Evolutionary conservation across 768 basidiomycete species (phyloP).

Genomic region (Boletus barrowsii): DNA sequence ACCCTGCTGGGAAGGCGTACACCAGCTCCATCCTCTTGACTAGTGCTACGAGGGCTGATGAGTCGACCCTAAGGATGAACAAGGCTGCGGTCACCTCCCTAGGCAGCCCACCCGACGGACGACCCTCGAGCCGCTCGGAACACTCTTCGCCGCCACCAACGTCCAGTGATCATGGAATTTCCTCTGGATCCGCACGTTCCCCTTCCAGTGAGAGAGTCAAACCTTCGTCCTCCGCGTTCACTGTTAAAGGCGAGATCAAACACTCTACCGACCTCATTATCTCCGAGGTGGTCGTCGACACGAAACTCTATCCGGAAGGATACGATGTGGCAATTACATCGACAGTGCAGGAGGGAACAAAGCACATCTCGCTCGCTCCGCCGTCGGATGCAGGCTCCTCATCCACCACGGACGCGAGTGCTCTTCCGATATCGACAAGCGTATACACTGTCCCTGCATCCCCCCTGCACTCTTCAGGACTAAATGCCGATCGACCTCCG

Average conservation of each 20-base stretch:
- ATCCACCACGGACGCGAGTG: conserved; percentile 5
- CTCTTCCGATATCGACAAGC: conserved; percentile 53
- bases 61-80: conserved; percentile 42
- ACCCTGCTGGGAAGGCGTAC: conserved; percentile 50
- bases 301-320: conserved; percentile 76
- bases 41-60: conserved; percentile 26
- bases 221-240: conserved; percentile 52
- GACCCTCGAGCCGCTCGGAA: conserved; percentile 7
- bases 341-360: conserved; percentile 37
- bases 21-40: conserved; percentile 48
- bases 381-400: neutral
- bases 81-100: conserved; percentile 31
- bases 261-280: conserved; percentile 69
- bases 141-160: conserved; percentile 25
- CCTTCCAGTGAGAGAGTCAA: conserved; percentile 34
- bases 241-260: conserved; percentile 57
- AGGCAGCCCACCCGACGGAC: conserved; percentile 17
- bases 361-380: conserved; percentile 35
- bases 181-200: conserved; percentile 30
- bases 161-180: conserved; percentile 13
- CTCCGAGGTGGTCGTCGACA: conserved; percentile 77
- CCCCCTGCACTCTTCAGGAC: conserved; percentile 70
- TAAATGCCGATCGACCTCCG: conserved; percentile 48
- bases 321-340: conserved; percentile 55
- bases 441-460: conserved; percentile 81